phyloP scores from a whole-genome alignment of 2,329 filamentous ascomycete species.

The Ciborinia camelliae region DNA sequence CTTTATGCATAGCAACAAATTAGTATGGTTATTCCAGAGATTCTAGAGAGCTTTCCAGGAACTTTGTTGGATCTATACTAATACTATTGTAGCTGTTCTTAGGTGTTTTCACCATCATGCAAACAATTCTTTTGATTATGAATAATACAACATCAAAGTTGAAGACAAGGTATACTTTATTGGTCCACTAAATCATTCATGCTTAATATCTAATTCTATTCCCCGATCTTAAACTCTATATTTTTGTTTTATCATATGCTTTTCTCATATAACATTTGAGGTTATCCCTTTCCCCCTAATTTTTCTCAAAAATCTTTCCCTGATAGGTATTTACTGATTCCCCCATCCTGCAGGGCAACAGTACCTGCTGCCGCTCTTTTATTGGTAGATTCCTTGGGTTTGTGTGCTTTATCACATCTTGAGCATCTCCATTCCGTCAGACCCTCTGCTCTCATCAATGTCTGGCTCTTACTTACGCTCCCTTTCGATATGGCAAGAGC shows the following conservation, averaged over 20 bases:
- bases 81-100: conserved; percentile 34
- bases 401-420: conserved; percentile 28
- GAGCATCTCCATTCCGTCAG: conserved; percentile 31
- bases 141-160: conserved; percentile 17
- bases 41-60: too few species aligned
- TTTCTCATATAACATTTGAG: too few species aligned
- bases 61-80: background rate
- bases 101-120: conserved; percentile 26
- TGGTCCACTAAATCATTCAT: too few species aligned
- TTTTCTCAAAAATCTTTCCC: too few species aligned
- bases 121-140: conserved; percentile 25
- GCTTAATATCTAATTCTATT: too few species aligned
- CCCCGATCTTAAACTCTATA: too few species aligned
- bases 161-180: too few species aligned
- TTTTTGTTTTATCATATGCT: too few species aligned
- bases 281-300: too few species aligned
- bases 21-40: conserved; percentile 23
- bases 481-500: conserved; percentile 30
- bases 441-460: conserved; percentile 30
- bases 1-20: conserved; percentile 27
- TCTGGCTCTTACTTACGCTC: conserved; percentile 32
- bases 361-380: conserved; percentile 25
- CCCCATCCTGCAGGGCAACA: too few species aligned
- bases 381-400: conserved; percentile 25
- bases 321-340: too few species aligned